Base-by-base conservation (phyloP, 1,284 basidiomycete genomes). In the Coniferiporia weirii region DNA sequence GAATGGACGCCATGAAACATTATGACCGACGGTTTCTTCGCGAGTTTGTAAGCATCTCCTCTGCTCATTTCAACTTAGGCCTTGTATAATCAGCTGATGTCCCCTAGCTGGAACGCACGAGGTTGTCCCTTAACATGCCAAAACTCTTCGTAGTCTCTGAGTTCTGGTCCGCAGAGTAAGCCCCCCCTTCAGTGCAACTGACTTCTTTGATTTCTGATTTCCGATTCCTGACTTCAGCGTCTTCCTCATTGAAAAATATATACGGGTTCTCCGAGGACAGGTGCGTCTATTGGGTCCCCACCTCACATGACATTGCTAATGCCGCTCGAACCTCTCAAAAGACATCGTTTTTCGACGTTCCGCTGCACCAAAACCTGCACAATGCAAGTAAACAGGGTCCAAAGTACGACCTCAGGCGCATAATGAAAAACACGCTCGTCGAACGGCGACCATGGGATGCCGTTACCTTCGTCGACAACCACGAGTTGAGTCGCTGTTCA, bases 1-100 rank as follows among this genome's bases (percentile, higher is more conserved):
- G 93, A 48, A 79, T 95, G 40, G 94, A 95, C 66, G 94, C 93
- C 10, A 90, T 94, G 67, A 95, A 95, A 69, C 89, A 91, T 64
- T 85, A 89, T 60, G 88, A 91, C 68, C 74, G 78, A 59, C 73
- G 73, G 32, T 91, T 91, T 66, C 71, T 88, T 15, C 66, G 80
- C 1, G 75, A 79, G 52, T 91, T 88, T 72, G 89, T 91, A 63
- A 70, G 81, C 4, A 10, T 44, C 22, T 32, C 57, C 48, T 9
- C 52, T 54, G 36, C 34, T 52, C 10, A 43, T n/a, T 34, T 20
- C n/a, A 35, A 38, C 36, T 12, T 40, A 15, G 15, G 15, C 2
- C 15, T 12, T 20, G 40, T 17, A 27, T 45, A 47, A 44, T n/a
- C 13, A 38, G 9, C 13, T 51, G 19, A n/a, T 12, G 32, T 40